Percentiles rank a stretch among this genome's conserved stretches.
Evolutionary conservation across 306 rosid species (phyloP).

Genomic region (Cyclanthera cordifolia): DNA sequence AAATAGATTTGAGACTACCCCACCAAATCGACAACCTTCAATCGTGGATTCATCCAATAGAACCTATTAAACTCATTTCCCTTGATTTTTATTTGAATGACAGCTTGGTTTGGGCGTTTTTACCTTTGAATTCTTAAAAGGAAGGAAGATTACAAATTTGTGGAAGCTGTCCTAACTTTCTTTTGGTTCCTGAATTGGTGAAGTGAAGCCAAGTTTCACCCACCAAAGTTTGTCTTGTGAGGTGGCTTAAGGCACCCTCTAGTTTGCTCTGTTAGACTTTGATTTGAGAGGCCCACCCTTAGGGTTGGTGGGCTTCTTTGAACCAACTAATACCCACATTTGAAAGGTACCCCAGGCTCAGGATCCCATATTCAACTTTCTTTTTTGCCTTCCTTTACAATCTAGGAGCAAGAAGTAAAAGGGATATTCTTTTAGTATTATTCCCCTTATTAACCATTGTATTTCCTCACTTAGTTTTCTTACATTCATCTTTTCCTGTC

Average conservation of each 20-base stretch:
- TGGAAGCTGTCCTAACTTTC: conserved; percentile 7
- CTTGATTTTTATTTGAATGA: conserved; percentile 20
- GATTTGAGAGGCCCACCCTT: conserved; percentile 57
- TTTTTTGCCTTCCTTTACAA: conserved; percentile 11
- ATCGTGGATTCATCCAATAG: conserved; percentile 23
- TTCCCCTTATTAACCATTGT: conserved; percentile 12
- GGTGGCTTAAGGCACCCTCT: conserved; percentile 17
- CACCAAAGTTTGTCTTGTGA: conserved; percentile 24
- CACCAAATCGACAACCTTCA: conserved; percentile 29
- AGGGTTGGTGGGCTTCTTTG: conserved; percentile 66
- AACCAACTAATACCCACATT: conserved; percentile 34
- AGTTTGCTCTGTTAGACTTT: conserved; percentile 26
- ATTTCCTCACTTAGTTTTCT: conserved; percentile 19
- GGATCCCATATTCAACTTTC: conserved; percentile 21
- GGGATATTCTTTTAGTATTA: conserved; percentile 19
- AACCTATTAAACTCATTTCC: conserved; percentile 16
- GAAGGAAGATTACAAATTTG: no score
- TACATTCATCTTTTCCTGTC: conserved; percentile 18
- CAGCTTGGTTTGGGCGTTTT: conserved; percentile 39
- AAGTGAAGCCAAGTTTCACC: conserved; percentile 29
- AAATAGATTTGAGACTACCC: conserved; percentile 37
- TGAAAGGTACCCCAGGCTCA: conserved; percentile 22
- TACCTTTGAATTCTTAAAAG: conserved; percentile 32
- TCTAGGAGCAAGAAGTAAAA: conserved; percentile 17
- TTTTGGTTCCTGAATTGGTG: conserved; percentile 19